Conservation (phyloP, 129 eudicot genomes). For the Flaveria robusta region DNA sequence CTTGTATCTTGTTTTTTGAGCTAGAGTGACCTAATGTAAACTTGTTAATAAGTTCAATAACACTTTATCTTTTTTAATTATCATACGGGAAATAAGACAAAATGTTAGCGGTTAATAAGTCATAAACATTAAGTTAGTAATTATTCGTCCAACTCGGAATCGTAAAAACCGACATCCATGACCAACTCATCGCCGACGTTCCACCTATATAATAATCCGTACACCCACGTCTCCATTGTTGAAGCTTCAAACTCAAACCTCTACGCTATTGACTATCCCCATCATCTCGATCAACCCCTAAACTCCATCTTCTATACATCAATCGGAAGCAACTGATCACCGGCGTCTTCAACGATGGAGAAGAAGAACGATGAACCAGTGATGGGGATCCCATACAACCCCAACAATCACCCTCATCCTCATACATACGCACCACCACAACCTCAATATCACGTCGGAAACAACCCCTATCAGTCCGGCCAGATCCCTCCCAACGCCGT, state of each 20-base stretch:
- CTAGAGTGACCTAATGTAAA: too few species aligned
- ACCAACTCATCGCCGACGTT: slow-evolving; percentile 18
- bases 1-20: too few species aligned
- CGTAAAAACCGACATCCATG: slow-evolving; percentile 23
- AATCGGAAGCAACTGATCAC: not conserved
- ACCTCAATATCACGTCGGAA: slow-evolving; percentile 8
- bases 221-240: not conserved
- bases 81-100: too few species aligned
- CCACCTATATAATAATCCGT: slow-evolving; percentile 14
- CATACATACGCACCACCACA: not conserved
- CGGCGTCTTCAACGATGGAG: slow-evolving; percentile 21
- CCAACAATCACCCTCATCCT: slow-evolving; percentile 30
- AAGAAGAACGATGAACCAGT: slow-evolving; percentile 54
- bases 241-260: not conserved
- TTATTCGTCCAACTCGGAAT: too few species aligned
- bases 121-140: too few species aligned
- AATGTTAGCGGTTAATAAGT: too few species aligned
- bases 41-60: too few species aligned
- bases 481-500: slow-evolving; percentile 75
- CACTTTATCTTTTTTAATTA: too few species aligned
- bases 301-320: too few species aligned
- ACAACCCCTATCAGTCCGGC: slow-evolving; percentile 64
- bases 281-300: too few species aligned
- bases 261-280: too few species aligned
- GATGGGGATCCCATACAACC: slow-evolving; percentile 74